These are phyloP conservation scores for Vicia villosa DNA, from an alignment of 306 rosid species.

Conservation along the genomic window DNA sequence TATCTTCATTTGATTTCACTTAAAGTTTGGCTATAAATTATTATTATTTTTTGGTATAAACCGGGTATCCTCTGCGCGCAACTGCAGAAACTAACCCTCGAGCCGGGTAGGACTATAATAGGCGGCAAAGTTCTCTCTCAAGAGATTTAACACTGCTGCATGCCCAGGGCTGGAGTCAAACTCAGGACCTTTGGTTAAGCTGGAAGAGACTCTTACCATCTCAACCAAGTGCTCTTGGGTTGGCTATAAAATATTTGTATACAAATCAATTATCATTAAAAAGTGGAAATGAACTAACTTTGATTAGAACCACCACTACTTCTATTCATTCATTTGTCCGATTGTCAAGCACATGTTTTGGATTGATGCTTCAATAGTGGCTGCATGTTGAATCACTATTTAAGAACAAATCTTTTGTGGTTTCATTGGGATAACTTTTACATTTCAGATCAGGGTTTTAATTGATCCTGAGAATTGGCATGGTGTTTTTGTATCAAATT, in stretches of 20 bases:
- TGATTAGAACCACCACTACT: constrained; percentile 15
- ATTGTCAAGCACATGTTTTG: constrained; percentile 23
- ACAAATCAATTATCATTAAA: constrained; percentile 6
- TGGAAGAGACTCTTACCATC: too few species aligned
- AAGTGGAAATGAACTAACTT: constrained; percentile 15
- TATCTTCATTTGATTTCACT: constrained; percentile 9
- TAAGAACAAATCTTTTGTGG: constrained; percentile 14
- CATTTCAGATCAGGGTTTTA: constrained; percentile 22
- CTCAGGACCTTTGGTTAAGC: too few species aligned
- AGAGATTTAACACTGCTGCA: too few species aligned
- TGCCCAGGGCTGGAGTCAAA: too few species aligned
- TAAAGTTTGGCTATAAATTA: too few species aligned
- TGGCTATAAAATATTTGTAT: constrained; percentile 8
- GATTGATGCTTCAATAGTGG: constrained; percentile 23
- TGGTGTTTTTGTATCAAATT: constrained; percentile 10
- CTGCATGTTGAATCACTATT: constrained; percentile 26
- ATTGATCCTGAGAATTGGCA: constrained; percentile 18
- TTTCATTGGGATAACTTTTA: constrained; percentile 10
- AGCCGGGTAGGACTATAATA: too few species aligned
- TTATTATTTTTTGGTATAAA: too few species aligned
- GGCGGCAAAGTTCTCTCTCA: too few species aligned
- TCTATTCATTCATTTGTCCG: constrained; percentile 14
- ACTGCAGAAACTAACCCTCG: too few species aligned
- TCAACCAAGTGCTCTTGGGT: too few species aligned
- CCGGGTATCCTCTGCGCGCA: too few species aligned